Base-by-base conservation (phyloP, 352 stramenopile species). In the Globisporangium radiosum region DNA sequence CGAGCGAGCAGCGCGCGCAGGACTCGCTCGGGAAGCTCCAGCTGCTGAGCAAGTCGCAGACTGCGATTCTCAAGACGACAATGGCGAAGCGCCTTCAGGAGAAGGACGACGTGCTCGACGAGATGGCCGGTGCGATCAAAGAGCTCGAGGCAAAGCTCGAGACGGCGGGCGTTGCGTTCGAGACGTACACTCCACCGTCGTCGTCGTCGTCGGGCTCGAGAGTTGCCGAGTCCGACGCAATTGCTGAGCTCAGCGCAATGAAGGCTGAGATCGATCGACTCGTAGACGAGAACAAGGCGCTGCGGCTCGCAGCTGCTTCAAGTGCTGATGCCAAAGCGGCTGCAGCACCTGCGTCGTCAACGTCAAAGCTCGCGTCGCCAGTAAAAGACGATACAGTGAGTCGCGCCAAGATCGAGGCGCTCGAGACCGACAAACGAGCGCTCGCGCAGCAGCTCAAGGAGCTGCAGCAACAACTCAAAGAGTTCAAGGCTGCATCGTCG, bases 21-120 rank as follows among this genome's bases (percentile, higher is more conserved):
- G 85, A 92, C 39, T 94, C 85, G 15, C 69, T 94, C 11, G 81
- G 64, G 47, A 94, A 94, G 38, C 62, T 94, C 33, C 81, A 92
- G 58, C 71, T 94, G 19, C 52, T 94, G 15, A 94, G 83, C 69
- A 92, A 92, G 54, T 92, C 81, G 25, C 82, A 92, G 60, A 92
- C 81, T 37, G 81, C 79, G 15, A 92, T 94, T 13, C 63, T 92
- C 25, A 94, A 94, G 64, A 85, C 81, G 5, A 91, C 78, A 0
- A 90, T 89, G 76, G 81, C 78, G 52, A 92, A 90, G 64, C 88
- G 89, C 48, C 61, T 94, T 14, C 70, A 92, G 47, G 78, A 81
- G 48, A 88, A 89, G 40, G 70, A 90, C 15, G 56, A 63, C 14
- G 54, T 85, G 11, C 62, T 93, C 33, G 74, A 85, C n/a, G 81